These are phyloP conservation scores for Rhizopogon sp. DNA, from an alignment of 768 basidiomycete species.

Conservation along the genomic window DNA sequence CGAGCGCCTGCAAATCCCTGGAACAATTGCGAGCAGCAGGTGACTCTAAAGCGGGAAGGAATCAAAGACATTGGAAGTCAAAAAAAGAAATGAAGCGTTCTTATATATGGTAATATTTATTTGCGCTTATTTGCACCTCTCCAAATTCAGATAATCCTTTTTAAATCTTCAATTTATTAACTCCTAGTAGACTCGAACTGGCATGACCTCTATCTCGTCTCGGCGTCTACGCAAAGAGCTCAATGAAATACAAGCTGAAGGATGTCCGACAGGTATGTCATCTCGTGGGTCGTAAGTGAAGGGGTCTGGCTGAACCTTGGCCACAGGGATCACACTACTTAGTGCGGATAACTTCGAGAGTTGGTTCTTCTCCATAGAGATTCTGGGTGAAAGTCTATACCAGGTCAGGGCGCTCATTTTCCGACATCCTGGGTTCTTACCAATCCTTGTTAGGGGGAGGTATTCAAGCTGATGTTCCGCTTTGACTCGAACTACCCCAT, in stretches of 20 bases:
- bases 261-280: conserved; percentile 55
- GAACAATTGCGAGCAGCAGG: conserved; percentile 40
- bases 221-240: conserved; percentile 70
- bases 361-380: conserved; percentile 77
- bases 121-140: conserved; percentile 33
- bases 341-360: conserved; percentile 73
- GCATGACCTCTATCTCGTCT: conserved; percentile 59
- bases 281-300: neutral
- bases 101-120: conserved; percentile 28
- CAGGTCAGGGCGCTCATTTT: conserved; percentile 37
- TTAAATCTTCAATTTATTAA: neutral
- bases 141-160: conserved; percentile 5
- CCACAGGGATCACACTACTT: conserved; percentile 64
- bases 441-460: conserved; percentile 51
- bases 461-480: conserved; percentile 73
- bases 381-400: conserved; percentile 81
- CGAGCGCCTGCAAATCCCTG: conserved; percentile 63
- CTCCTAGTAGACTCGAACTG: conserved; percentile 8
- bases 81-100: conserved; percentile 7
- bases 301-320: neutral
- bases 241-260: conserved; percentile 57
- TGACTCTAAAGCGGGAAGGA: conserved; percentile 69
- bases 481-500: conserved; percentile 85
- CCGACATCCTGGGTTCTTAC: neutral
- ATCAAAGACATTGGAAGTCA: conserved; percentile 29